Evolutionary conservation across 257 asterid genomes (phyloP), one percentile per base, ranked within the genome.

Genomic region (Fraxinus americana): DNA sequence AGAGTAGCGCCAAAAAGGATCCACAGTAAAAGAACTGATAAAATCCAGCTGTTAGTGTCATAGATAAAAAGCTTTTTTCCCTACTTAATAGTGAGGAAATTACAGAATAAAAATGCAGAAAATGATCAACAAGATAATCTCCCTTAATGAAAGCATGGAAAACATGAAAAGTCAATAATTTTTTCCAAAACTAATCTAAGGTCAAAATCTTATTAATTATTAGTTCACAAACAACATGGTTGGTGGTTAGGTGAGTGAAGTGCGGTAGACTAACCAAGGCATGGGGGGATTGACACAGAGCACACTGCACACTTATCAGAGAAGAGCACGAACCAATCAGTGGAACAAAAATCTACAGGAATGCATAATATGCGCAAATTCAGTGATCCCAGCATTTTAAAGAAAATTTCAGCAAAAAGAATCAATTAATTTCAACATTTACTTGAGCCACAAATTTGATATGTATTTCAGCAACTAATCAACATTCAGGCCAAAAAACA

Each of bases 381-480:
- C 66, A 23, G 74, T 73, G 13, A 74, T 19, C 57, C 69, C 50
- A 34, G 80, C 25, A 45, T 27, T 38, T 38, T 48, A 36, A 29
- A 38, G n/a, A 32, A 25, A 75, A 34, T 70, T 43, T 36, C 3
- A 80, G 27, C 52, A 32, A 27, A 72, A 30, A 63, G 10, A 32
- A 54, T 7, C 65, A 78, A 34, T 65, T 32, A 29, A 23, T 57
- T 17, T 34, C 35, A 57, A 7, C 71, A 61, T 54, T 41, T 23
- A 25, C 73, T 59, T 74, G 70, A 34, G 34, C 70, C 43, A 71
- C 39, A 65, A 50, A 41, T 25, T 63, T 65, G 30, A 75, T 21
- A 25, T 9, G n/a, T 41, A 23, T 16, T 25, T 41, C 45, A 65
- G 57, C 27, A 39, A 61, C 73, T 65, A 27, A 10, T 66, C 68